Percentiles rank a stretch among this genome's conserved stretches.
Evolutionary conservation across 2,329 filamentous ascomycete species (phyloP).

Genomic region (Epichloe brachyelytri): DNA sequence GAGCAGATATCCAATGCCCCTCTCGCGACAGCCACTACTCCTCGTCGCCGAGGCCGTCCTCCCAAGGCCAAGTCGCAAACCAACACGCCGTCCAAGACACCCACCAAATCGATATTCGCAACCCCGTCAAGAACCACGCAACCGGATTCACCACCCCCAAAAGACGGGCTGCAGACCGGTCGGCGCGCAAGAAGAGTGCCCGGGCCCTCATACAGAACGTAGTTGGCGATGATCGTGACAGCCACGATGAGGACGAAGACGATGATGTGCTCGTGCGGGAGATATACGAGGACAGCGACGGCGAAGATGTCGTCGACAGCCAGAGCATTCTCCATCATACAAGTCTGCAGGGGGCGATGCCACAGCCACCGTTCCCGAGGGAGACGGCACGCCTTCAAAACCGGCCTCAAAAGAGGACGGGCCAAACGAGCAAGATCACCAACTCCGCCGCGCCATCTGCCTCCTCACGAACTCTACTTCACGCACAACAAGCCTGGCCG

Average conservation of each 20-base stretch:
- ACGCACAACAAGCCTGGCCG: constrained; percentile 76
- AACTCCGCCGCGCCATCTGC: constrained; percentile 68
- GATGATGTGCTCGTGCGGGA: constrained; percentile 10
- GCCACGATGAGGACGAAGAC: constrained; percentile 51
- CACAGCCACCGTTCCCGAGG: constrained; percentile 12
- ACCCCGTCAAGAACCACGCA: constrained; percentile 27
- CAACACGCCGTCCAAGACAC: constrained; percentile 19
- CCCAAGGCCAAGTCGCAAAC: constrained; percentile 18
- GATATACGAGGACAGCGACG: constrained; percentile 47
- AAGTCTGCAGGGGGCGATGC: constrained; percentile 27
- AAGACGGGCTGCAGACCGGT: constrained; percentile 64
- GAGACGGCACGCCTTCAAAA: constrained; percentile 28
- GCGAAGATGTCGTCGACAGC: constrained; percentile 58
- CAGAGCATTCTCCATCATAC: neutral
- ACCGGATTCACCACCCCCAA: constrained; percentile 42
- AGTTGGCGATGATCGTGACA: constrained; percentile 47
- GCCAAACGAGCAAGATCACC: constrained; percentile 43
- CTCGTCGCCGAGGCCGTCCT: constrained; percentile 16
- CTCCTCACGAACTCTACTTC: constrained; percentile 86
- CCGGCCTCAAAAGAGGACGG: constrained; percentile 6
- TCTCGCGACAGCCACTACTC: constrained; percentile 18
- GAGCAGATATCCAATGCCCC: neutral
- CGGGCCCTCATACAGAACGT: constrained; percentile 61
- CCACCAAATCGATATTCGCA: constrained; percentile 13
- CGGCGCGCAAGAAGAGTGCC: constrained; percentile 76